Percentiles rank a stretch among this genome's conserved stretches.
These are phyloP conservation scores for Aphanocladium album DNA, from an alignment of 2,329 filamentous ascomycete species.

Conservation along the genomic window DNA sequence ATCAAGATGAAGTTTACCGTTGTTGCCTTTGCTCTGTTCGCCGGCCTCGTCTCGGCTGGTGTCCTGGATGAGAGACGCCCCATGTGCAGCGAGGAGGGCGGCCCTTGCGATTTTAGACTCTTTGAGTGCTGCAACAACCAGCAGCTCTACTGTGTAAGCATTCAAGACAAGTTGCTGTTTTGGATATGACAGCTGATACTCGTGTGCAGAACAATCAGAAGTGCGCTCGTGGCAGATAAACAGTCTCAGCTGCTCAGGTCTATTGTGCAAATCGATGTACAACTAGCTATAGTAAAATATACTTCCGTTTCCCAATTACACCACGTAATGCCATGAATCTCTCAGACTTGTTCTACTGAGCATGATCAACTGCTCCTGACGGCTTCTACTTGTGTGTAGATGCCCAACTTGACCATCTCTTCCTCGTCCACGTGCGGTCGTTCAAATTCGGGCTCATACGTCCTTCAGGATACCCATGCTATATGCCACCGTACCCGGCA, in stretches of 20 bases:
- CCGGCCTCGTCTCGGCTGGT: not conserved
- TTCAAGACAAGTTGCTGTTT: too few species aligned
- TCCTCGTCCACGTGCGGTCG: not conserved
- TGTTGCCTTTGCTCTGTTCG: not conserved
- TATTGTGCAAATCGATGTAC: not conserved
- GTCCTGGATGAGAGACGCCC: not conserved
- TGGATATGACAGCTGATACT: too few species aligned
- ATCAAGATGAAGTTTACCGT: not conserved
- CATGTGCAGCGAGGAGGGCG: not conserved
- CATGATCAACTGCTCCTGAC: too few species aligned
- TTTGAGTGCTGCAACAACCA: not conserved
- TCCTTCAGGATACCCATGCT: not conserved
- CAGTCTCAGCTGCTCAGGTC: too few species aligned
- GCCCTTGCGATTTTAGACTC: not conserved
- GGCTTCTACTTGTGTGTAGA: too few species aligned
- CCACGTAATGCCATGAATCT: too few species aligned
- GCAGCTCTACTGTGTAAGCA: not conserved
- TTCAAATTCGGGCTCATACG: not conserved
- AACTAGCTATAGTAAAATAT: not conserved
- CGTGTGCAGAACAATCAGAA: not conserved
- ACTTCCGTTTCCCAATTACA: too few species aligned
- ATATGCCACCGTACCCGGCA: not conserved
- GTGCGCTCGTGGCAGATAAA: not conserved
- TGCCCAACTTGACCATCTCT: not conserved
- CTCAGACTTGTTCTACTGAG: too few species aligned